Evolutionary conservation across 2,329 filamentous ascomycete genomes (phyloP).

Genomic region (Paramyrothecium roridum): DNA sequence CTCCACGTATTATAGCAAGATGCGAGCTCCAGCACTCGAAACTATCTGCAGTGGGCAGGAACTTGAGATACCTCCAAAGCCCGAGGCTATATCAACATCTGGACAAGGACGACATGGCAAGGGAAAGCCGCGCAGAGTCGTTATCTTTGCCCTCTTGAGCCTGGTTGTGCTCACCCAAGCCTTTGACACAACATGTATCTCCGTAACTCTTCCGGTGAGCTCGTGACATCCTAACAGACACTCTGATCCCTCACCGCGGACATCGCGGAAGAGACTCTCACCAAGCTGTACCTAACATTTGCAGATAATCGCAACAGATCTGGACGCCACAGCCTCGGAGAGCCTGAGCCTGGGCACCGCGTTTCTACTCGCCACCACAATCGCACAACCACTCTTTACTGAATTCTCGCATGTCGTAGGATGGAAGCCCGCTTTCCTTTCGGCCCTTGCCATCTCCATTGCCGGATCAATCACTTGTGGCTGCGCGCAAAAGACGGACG

Average conservation of each 20-base stretch:
- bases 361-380: conserved; percentile 64
- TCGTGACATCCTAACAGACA: no score
- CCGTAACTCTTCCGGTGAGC: conserved; percentile 21
- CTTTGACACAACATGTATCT: conserved; percentile 23
- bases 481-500: conserved; percentile 21
- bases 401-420: conserved; percentile 32
- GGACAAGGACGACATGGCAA: not conserved
- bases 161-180: conserved; percentile 16
- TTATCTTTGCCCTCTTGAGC: conserved; percentile 16
- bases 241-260: not conserved
- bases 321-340: conserved; percentile 19
- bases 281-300: no score
- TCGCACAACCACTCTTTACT: conserved; percentile 50
- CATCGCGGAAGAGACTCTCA: not conserved
- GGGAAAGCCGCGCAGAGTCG: not conserved
- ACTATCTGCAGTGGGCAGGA: no score
- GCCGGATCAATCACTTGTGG: conserved; percentile 37
- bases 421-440: conserved; percentile 21
- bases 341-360: conserved; percentile 50
- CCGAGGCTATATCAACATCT: not conserved
- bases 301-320: conserved; percentile 17
- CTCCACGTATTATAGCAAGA: no score
- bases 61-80: no score
- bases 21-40: no score
- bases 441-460: conserved; percentile 24